phyloP scores from a whole-genome alignment of 73 alveolate genomes.

The Tetrahymena thermophila region DNA sequence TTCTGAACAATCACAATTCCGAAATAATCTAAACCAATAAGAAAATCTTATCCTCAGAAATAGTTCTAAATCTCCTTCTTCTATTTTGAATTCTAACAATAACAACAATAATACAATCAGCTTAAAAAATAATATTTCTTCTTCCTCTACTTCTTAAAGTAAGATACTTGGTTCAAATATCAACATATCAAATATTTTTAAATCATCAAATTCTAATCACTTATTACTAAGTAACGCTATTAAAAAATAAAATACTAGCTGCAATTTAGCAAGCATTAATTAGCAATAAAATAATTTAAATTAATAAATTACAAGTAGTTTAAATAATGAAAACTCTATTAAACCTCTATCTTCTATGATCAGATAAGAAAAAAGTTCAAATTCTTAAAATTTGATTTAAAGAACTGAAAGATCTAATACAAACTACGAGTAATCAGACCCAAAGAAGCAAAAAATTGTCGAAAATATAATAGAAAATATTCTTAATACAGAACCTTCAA shows the following conservation, averaged over 20 bases:
- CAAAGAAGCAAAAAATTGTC: background rate
- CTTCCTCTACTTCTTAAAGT: background rate
- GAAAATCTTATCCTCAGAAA: background rate
- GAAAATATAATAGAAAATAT: background rate
- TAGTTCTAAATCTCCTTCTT: background rate
- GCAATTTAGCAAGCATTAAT: background rate
- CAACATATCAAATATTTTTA: background rate
- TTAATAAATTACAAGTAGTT: background rate
- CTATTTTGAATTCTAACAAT: background rate
- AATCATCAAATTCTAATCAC: background rate
- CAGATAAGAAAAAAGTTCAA: background rate
- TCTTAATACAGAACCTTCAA: background rate
- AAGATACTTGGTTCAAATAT: background rate
- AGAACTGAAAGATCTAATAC: background rate
- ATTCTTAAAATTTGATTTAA: background rate
- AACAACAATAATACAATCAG: background rate
- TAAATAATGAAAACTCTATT: background rate
- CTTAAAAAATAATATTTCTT: background rate
- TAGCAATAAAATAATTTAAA: background rate
- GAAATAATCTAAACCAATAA: background rate
- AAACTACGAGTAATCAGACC: background rate
- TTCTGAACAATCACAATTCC: background rate
- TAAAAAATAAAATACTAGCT: background rate
- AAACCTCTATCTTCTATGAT: background rate
- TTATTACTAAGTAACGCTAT: background rate